These are phyloP conservation scores for Immersiporthe knoxdaviesiana DNA, from an alignment of 2,329 filamentous ascomycete species.

Conservation along the genomic window DNA sequence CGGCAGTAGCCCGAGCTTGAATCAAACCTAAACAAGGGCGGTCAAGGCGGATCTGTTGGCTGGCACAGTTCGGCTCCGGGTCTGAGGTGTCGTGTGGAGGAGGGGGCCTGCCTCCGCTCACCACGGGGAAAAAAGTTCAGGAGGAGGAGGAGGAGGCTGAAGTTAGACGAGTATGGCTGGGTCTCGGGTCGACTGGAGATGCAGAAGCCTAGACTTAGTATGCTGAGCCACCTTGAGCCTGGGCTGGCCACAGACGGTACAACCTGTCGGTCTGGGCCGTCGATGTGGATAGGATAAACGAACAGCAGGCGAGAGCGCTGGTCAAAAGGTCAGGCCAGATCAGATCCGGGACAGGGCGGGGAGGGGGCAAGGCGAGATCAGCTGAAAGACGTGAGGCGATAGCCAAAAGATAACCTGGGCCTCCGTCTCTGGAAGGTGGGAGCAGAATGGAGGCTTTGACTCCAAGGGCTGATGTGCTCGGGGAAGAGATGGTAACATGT, in stretches of 20 bases:
- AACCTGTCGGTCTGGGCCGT: neutral
- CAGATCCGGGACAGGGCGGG: neutral
- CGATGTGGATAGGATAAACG: neutral
- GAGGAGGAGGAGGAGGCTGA: slow-evolving; percentile 11
- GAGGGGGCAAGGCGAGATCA: neutral
- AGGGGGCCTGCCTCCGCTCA: slow-evolving; percentile 4
- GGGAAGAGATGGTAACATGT: slow-evolving; percentile 2
- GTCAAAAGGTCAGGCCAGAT: neutral
- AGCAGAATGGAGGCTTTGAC: neutral
- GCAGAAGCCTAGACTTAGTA: neutral
- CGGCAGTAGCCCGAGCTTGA: slow-evolving; percentile 12
- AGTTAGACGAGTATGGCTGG: slow-evolving; percentile 9
- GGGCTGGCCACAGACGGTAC: neutral
- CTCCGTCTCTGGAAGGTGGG: neutral
- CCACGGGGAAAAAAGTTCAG: no score
- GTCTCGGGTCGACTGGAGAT: neutral
- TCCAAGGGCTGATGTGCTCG: neutral
- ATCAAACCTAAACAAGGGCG: slow-evolving; percentile 2
- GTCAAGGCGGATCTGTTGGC: slow-evolving; percentile 8
- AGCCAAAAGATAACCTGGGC: neutral
- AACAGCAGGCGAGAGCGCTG: neutral
- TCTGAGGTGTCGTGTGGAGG: slow-evolving; percentile 14
- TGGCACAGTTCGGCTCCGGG: slow-evolving; percentile 12
- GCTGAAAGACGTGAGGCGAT: slow-evolving; percentile 3
- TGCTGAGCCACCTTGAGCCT: neutral